These are phyloP conservation scores for Dianthus caryophyllus DNA, from an alignment of 148 eudicot genomes.

Conservation along the genomic window DNA sequence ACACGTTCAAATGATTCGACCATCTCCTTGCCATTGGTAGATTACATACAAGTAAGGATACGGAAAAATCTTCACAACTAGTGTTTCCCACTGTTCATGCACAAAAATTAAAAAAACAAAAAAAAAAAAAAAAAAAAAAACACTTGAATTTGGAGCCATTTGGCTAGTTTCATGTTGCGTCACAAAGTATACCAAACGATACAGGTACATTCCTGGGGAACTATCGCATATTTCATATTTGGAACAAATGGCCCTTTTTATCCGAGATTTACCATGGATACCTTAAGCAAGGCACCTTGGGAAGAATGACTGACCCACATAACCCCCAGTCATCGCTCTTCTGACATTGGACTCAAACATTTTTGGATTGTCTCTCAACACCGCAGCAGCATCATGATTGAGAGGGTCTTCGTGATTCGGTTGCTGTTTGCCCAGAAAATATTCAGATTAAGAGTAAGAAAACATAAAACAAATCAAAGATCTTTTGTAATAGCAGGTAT, in stretches of 20 bases:
- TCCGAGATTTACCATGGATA: conserved; percentile 9
- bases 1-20: conserved; percentile 4
- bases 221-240: conserved; percentile 13
- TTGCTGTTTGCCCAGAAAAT: conserved; percentile 43
- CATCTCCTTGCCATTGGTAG: conserved; percentile 22
- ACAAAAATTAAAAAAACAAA: conserved; percentile 11
- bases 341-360: conserved; percentile 70
- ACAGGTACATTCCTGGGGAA: conserved; percentile 23
- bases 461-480: background rate
- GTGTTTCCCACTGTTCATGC: conserved; percentile 17
- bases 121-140: conserved; percentile 9
- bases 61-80: conserved; percentile 14
- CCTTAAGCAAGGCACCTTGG: conserved; percentile 44
- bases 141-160: conserved; percentile 16
- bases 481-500: background rate
- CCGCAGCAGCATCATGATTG: conserved; percentile 88
- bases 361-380: conserved; percentile 80
- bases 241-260: conserved; percentile 8
- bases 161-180: conserved; percentile 14
- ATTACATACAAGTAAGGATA: conserved; percentile 19
- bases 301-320: conserved; percentile 73
- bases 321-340: conserved; percentile 87
- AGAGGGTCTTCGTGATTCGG: conserved; percentile 96
- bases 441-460: background rate
- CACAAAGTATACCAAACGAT: conserved; percentile 25